phyloP scores from a whole-genome alignment of 805 yeast species.

The Sugiyamaella chiloensis region DNA sequence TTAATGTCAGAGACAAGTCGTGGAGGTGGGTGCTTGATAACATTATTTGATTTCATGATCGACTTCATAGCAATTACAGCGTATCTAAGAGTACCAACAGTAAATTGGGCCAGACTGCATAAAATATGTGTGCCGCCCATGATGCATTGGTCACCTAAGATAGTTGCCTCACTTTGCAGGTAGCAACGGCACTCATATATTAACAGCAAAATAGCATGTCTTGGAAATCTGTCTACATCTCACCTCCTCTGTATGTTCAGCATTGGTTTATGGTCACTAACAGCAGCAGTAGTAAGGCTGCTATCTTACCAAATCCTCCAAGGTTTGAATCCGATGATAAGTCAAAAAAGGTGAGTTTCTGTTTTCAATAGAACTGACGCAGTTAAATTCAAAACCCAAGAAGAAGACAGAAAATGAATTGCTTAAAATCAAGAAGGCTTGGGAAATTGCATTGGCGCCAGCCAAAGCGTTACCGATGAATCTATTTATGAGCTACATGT shows the following conservation, averaged over 20 bases:
- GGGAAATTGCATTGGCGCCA: constrained; percentile 83
- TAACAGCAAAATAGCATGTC: too few species aligned
- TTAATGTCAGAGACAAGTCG: constrained; percentile 41
- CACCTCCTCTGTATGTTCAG: not conserved
- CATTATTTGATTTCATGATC: too few species aligned
- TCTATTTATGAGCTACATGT: constrained; percentile 83
- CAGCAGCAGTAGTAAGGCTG: not conserved
- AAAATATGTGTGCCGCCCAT: too few species aligned
- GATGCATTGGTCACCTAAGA: too few species aligned
- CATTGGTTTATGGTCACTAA: not conserved
- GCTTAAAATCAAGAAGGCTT: constrained; percentile 55
- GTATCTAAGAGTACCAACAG: too few species aligned
- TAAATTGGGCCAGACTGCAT: too few species aligned
- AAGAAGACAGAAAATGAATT: constrained; percentile 11
- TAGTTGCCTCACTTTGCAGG: too few species aligned
- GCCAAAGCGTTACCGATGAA: constrained; percentile 90
- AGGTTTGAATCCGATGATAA: constrained; percentile 1
- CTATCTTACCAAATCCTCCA: not conserved
- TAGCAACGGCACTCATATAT: too few species aligned
- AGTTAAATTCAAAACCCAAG: constrained; percentile 1
- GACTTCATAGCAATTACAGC: too few species aligned
- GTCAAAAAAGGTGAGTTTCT: constrained; percentile 8
- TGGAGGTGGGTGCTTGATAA: constrained; percentile 56
- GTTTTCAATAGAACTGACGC: not conserved
- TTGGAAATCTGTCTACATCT: too few species aligned